Percentiles rank a stretch among this genome's conserved stretches.
Evolutionary conservation across 192 early-diverging fungal species (phyloP).

Genomic region (Rhizoclosmatium globosum): DNA sequence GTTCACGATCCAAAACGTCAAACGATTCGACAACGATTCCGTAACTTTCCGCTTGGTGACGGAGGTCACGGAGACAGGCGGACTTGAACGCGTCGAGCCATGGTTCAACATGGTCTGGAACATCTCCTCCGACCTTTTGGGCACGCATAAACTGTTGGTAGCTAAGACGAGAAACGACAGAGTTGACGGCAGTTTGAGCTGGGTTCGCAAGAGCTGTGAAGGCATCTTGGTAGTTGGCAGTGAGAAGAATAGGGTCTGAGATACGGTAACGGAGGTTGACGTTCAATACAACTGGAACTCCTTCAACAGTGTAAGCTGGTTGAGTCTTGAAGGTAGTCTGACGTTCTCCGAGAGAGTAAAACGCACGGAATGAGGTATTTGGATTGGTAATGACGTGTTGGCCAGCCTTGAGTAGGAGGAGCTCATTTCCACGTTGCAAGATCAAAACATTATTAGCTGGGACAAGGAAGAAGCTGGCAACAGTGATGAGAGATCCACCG

Average conservation of each 20-base stretch:
- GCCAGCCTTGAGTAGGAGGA: constrained; percentile 52
- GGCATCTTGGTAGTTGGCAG: constrained; percentile 53
- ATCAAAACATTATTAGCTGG: constrained; percentile 61
- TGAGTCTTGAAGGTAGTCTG: constrained; percentile 53
- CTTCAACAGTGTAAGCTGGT: constrained; percentile 55
- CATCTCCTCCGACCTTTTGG: constrained; percentile 50
- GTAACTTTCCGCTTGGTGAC: constrained; percentile 39
- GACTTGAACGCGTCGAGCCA: constrained; percentile 60
- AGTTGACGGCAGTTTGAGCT: constrained; percentile 57
- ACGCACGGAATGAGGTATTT: constrained; percentile 54
- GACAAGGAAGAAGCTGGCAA: constrained; percentile 59
- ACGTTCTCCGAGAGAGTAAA: constrained; percentile 57
- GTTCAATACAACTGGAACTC: constrained; percentile 55
- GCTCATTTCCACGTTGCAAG: constrained; percentile 53
- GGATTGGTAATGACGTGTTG: constrained; percentile 61
- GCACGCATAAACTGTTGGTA: constrained; percentile 62
- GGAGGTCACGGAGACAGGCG: constrained; percentile 52
- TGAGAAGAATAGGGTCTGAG: constrained; percentile 50
- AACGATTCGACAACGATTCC: constrained; percentile 56
- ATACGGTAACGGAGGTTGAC: constrained; percentile 58
- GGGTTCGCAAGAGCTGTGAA: constrained; percentile 55
- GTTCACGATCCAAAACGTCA: constrained; percentile 55
- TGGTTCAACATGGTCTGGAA: constrained; percentile 52
- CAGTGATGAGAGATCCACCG: constrained; percentile 28
- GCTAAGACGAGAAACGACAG: constrained; percentile 50